Base-by-base conservation (phyloP, 352 stramenopile species). In the Pythium scleroteichum region DNA sequence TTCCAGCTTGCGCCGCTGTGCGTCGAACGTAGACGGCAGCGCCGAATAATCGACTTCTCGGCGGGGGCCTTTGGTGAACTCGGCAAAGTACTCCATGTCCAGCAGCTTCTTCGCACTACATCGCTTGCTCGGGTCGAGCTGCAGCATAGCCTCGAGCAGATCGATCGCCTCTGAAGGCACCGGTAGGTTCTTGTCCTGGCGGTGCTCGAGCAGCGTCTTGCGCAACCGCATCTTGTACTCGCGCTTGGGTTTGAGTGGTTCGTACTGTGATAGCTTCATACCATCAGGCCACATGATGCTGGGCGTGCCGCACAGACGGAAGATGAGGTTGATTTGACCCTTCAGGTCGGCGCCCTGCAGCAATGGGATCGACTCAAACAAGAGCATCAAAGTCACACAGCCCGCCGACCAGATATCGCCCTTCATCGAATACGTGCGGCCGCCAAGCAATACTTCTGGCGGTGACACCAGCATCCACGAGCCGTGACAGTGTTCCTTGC, bases 251-350 rank as follows among this genome's bases (percentile, higher is more conserved):
- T 78, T 81, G 50, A 79, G 85, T 0, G 47, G 48, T 4, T 54
- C 68, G 59, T 82, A 94, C 13, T 83, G 55, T 3, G 82, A 73
- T 9, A 94, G 68, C 27, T 87, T 82, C 14, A 64, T 67, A 2
- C 66, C 82, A 0, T 74, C 71, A 19, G 73, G 49, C 73, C 78
- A 93, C n/a, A 77, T 73, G 20, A 66, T 68, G 5, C 66, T 71
- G 0, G 86, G 86, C 10, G 84, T 92, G 6, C 86, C 86, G 35
- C 86, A 94, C 3, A 90, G 29, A 1, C 86, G 82, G 57, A 87
- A 95, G 44, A 94, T 90, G 44, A 87, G 69, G 50, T 94, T 78
- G 32, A 95, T 52, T 52, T 95, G 86, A 22, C 76, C 64, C n/a
- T 78, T 79, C 17, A 73, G 22, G 32, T 92, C 78, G 16, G 73